These are phyloP conservation scores for Rosa lucieae DNA, from an alignment of 306 rosid species.

Conservation along the genomic window DNA sequence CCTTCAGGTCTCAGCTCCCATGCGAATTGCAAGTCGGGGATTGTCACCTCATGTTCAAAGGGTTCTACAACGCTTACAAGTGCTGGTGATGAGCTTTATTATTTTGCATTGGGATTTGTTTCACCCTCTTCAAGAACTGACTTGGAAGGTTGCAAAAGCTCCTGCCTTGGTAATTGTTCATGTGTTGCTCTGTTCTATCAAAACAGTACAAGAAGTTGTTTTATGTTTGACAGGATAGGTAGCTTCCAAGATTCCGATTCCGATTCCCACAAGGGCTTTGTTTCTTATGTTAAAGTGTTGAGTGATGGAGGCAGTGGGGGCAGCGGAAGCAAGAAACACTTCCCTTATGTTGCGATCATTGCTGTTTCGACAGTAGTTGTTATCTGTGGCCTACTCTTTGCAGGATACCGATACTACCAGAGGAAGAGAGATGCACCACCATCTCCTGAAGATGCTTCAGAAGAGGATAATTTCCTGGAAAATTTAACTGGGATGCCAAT, in stretches of 20 bases:
- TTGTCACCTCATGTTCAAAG: constrained; percentile 53
- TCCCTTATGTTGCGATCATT: constrained; percentile 51
- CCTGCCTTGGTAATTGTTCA: constrained; percentile 67
- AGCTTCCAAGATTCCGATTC: constrained; percentile 50
- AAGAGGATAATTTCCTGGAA: constrained; percentile 85
- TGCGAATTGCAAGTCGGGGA: constrained; percentile 55
- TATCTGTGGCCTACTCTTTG: constrained; percentile 45
- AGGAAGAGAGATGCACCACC: constrained; percentile 41
- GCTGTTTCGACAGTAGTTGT: constrained; percentile 47
- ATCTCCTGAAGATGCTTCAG: constrained; percentile 55
- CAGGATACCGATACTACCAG: constrained; percentile 47
- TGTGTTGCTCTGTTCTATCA: constrained; percentile 86
- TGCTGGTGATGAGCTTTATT: constrained; percentile 54
- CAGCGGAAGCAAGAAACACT: constrained; percentile 37
- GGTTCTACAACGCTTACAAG: constrained; percentile 36
- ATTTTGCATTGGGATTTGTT: constrained; percentile 67
- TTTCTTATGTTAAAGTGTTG: constrained; percentile 65
- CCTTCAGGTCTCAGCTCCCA: constrained; percentile 65
- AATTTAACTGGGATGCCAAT: constrained; percentile 68
- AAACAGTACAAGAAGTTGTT: constrained; percentile 66
- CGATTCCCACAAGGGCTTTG: constrained; percentile 29
- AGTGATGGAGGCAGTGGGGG: constrained; percentile 36
- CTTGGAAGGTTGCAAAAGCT: constrained; percentile 54
- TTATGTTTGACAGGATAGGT: constrained; percentile 66
- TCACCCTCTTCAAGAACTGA: constrained; percentile 59